Conservation (phyloP, 2,329 filamentous ascomycete genomes). For the Arthrobotrys sphaeroides region DNA sequence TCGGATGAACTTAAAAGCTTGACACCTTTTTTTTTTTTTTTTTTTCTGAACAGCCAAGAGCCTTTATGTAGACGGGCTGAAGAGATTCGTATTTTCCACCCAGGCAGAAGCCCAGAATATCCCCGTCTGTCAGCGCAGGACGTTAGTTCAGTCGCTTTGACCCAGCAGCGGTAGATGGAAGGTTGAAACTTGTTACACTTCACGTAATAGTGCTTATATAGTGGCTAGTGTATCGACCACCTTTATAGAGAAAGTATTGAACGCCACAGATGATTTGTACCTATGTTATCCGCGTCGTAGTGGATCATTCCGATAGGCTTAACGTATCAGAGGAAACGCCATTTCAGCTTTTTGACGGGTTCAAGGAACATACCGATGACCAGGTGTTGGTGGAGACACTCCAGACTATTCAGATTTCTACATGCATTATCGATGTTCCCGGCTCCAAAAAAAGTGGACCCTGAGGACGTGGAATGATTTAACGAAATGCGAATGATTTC, state of each 20-base stretch:
- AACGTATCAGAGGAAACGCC: not conserved
- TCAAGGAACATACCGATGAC: constrained; percentile 3
- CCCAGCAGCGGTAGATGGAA: not conserved
- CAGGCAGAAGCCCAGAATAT: constrained; percentile 3
- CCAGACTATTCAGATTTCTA: not conserved
- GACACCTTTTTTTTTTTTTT: not conserved
- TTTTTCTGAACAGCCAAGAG: not conserved
- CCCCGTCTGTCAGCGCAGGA: not conserved
- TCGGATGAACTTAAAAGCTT: not conserved
- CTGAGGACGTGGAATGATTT: too few species aligned
- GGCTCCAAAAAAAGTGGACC: not conserved
- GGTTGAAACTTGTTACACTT: not conserved
- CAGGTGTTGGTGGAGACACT: not conserved
- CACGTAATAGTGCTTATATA: not conserved
- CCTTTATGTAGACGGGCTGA: not conserved
- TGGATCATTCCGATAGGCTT: constrained; percentile 11
- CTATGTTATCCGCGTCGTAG: constrained; percentile 9
- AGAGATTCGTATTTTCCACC: not conserved
- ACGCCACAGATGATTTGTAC: constrained; percentile 1
- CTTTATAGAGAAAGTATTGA: not conserved
- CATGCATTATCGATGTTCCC: not conserved
- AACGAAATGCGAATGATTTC: too few species aligned
- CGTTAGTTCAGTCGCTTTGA: not conserved
- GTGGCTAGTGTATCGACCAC: not conserved
- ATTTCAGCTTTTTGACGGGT: constrained; percentile 24